These are phyloP conservation scores for Pelargonium myrrhifolium DNA, from an alignment of 441 rosid genomes.

Conservation along the genomic window DNA sequence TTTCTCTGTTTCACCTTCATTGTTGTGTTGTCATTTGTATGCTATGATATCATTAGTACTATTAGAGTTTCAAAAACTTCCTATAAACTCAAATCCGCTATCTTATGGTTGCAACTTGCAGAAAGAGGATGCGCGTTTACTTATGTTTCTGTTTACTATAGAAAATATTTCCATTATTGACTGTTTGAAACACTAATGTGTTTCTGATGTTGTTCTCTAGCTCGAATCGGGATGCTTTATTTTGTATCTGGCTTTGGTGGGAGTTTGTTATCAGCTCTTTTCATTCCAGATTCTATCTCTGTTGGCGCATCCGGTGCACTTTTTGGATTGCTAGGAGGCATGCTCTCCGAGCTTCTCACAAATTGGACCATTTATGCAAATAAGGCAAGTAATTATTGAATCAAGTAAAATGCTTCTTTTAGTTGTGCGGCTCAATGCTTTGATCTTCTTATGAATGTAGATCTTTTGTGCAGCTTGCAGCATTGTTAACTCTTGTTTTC, in stretches of 20 bases:
- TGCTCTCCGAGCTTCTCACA: slow-evolving; percentile 85
- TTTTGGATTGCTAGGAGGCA: slow-evolving; percentile 83
- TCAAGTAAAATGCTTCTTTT: background rate
- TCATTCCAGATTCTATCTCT: slow-evolving; percentile 58
- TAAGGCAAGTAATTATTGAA: slow-evolving; percentile 38
- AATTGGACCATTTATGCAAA: slow-evolving; percentile 89
- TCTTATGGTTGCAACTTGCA: too few relatives aligned
- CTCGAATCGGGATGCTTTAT: slow-evolving; percentile 78
- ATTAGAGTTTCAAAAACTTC: too few relatives aligned
- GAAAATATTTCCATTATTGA: too few relatives aligned
- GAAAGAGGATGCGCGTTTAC: too few relatives aligned
- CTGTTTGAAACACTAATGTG: too few relatives aligned
- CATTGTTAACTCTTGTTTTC: slow-evolving; percentile 63
- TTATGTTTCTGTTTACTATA: too few relatives aligned
- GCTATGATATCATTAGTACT: too few relatives aligned
- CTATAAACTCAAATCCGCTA: too few relatives aligned
- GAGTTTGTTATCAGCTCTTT: slow-evolving; percentile 73
- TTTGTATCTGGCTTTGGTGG: slow-evolving; percentile 82
- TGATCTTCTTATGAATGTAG: slow-evolving; percentile 16
- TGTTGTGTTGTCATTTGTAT: too few relatives aligned
- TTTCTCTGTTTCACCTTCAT: background rate
- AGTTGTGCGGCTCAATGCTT: background rate
- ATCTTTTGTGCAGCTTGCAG: slow-evolving; percentile 55
- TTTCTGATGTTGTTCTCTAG: slow-evolving; percentile 29
- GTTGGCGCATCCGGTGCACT: slow-evolving; percentile 98